These are phyloP conservation scores for Malassezia globosa DNA, from an alignment of 1,284 basidiomycete species.

Conservation along the genomic window DNA sequence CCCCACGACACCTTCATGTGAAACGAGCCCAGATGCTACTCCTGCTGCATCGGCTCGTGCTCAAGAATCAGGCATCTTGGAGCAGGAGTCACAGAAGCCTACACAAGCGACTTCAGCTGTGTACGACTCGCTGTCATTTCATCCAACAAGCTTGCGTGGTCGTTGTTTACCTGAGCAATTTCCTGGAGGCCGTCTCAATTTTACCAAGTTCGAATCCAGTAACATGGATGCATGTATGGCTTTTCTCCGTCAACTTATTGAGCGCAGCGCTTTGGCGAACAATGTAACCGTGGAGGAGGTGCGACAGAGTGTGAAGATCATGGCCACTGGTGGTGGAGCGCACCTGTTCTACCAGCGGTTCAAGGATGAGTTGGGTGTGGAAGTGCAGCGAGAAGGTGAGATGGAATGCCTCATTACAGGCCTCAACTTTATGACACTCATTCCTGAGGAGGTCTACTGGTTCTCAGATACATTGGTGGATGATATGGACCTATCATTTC, in stretches of 20 bases:
- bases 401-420: slow-evolving; percentile 98
- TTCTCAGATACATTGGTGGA: slow-evolving; percentile 90
- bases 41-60: not conserved
- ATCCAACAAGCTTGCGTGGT: slow-evolving; percentile 12
- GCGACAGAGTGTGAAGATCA: slow-evolving; percentile 84
- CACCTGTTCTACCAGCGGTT: slow-evolving; percentile 85
- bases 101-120: not conserved
- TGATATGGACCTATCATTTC: slow-evolving; percentile 17
- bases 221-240: slow-evolving; percentile 68
- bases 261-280: slow-evolving; percentile 74
- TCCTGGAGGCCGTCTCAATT: slow-evolving; percentile 88
- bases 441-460: slow-evolving; percentile 96
- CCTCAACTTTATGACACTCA: slow-evolving; percentile 87
- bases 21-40: not conserved
- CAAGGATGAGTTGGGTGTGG: slow-evolving; percentile 63
- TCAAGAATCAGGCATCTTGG: not conserved
- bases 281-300: slow-evolving; percentile 78
- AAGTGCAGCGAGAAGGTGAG: slow-evolving; percentile 81
- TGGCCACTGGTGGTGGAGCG: slow-evolving; percentile 95
- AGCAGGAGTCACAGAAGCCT: not conserved
- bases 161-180: slow-evolving; percentile 36
- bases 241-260: slow-evolving; percentile 79
- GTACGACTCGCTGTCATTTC: slow-evolving; percentile 10
- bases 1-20: not conserved
- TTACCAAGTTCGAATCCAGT: slow-evolving; percentile 90